Evolutionary conservation across 2,329 filamentous ascomycete genomes (phyloP).

Genomic region (Exophiala bonariae): DNA sequence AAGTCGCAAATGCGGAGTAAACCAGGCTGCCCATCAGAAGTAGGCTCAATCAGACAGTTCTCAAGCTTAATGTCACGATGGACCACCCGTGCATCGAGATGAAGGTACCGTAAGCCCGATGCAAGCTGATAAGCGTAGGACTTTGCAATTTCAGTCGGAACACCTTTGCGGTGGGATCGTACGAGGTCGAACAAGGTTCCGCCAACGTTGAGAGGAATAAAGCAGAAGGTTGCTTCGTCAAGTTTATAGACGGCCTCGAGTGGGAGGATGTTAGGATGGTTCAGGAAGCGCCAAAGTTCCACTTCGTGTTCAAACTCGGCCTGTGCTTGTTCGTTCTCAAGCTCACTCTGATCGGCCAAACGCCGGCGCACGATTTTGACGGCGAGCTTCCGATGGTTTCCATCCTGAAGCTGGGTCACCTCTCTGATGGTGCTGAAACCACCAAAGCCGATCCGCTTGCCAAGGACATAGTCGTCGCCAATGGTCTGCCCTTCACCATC

Average conservation of each 20-base stretch:
- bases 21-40: conserved; percentile 51
- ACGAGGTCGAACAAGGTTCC: conserved; percentile 66
- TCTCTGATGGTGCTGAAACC: conserved; percentile 69
- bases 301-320: conserved; percentile 70
- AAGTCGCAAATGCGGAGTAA: conserved; percentile 67
- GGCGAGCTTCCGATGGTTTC: conserved; percentile 54
- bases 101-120: conserved; percentile 64
- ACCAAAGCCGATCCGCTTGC: conserved; percentile 64
- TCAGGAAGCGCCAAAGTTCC: conserved; percentile 65
- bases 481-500: conserved; percentile 69
- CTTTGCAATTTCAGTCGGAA: conserved; percentile 54
- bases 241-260: conserved; percentile 66
- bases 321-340: conserved; percentile 65
- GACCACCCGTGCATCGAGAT: conserved; percentile 66
- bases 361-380: conserved; percentile 69
- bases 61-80: conserved; percentile 70
- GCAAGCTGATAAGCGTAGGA: conserved; percentile 65
- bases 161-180: conserved; percentile 54
- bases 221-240: conserved; percentile 68
- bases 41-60: conserved; percentile 63
- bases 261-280: conserved; percentile 62
- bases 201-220: conserved; percentile 63
- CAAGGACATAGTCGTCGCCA: conserved; percentile 66
- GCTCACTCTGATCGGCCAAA: conserved; percentile 55
- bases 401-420: conserved; percentile 60